phyloP scores from a whole-genome alignment of 768 basidiomycete species.

The Leucocoprinus leucothites region DNA sequence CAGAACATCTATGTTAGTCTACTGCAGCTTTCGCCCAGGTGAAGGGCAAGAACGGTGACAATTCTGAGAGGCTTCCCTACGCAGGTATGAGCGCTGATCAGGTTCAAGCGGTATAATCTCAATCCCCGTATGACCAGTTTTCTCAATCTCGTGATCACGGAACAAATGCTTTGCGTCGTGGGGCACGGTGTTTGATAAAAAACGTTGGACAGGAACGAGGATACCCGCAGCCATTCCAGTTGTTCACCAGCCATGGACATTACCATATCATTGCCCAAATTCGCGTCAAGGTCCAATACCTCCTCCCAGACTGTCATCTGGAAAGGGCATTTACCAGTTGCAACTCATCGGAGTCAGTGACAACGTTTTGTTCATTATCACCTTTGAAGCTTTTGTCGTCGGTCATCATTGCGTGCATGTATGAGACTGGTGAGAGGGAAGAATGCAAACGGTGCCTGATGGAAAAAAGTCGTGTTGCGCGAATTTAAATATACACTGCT shows the following conservation, averaged over 20 bases:
- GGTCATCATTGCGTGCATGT: constrained; percentile 20
- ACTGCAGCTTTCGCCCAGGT: constrained; percentile 31
- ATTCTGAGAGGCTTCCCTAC: constrained; percentile 93
- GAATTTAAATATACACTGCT: constrained; percentile 9
- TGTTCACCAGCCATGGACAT: constrained; percentile 65
- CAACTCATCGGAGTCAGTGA: constrained; percentile 38
- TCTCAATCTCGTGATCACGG: constrained; percentile 22
- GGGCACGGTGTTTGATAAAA: constrained; percentile 21
- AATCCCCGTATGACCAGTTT: constrained; percentile 53
- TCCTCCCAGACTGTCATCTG: constrained; percentile 26
- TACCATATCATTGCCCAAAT: constrained; percentile 50
- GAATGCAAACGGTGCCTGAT: constrained; percentile 1
- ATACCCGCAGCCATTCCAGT: constrained; percentile 93
- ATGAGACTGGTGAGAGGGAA: constrained; percentile 6
- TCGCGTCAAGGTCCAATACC: constrained; percentile 20
- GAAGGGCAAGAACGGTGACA: constrained; percentile 37
- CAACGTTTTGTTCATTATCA: constrained; percentile 23
- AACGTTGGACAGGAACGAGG: constrained; percentile 32
- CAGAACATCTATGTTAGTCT: constrained; percentile 45
- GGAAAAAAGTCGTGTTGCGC: constrained; percentile 2
- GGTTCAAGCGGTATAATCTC: constrained; percentile 98
- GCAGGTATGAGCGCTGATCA: constrained; percentile 97
- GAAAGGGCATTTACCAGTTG: constrained; percentile 40
- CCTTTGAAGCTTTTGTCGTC: constrained; percentile 21
- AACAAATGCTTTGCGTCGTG: constrained; percentile 16